Evolutionary conservation across 805 yeast species (phyloP), one percentile per base, ranked within the genome.

Genomic region (Barnettozyma vustinii): DNA sequence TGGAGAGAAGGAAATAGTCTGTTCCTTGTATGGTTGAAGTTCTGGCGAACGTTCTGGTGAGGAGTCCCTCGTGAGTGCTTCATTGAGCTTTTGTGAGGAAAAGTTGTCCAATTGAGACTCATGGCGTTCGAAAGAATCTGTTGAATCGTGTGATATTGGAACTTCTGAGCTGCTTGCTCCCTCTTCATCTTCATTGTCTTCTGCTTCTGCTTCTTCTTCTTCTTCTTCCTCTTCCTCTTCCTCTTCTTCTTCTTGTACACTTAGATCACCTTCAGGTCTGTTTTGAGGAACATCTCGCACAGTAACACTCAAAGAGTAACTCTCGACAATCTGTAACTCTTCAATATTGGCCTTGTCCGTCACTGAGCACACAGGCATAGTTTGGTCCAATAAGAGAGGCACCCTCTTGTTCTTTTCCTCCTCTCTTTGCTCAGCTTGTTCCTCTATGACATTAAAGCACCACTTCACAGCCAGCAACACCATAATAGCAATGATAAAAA

Each of bases 281-380:
- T 21, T 13, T 19, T n/a, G 39, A 18, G 3, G 6, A 16, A 9
- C 35, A 16, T 25, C 33, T 6, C 43, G 18, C 20, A 26, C 35
- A 40, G 43, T 16, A 25, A 25, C 20, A 10, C 21, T 40, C 43
- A 26, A 15, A 18, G 37, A 27, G 36, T 46, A 50, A 19, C 45
- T 35, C 16, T 50, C 46, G 20, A 50, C 20, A 21, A 50, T 50
- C 18, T 46, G 52, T 18, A 35, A 13, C 26, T 50, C 50, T 41
- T 50, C 52, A 5, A 46, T 12, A 9, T 5, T 18, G 1, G 50
- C 52, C 20, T 50, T 50, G 20, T 47, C 50, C 12, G 32, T 21
- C 13, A 48, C 26, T 10, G 51, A 39, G 35, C 51, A 48, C 5
- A 37, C 9, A 7, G 43, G 35, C 26, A 25, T 40, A 9, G 43